Percentiles rank a stretch among this genome's conserved stretches.
Conservation (phyloP, 805 yeast genomes). For the Pichia scutulata region DNA sequence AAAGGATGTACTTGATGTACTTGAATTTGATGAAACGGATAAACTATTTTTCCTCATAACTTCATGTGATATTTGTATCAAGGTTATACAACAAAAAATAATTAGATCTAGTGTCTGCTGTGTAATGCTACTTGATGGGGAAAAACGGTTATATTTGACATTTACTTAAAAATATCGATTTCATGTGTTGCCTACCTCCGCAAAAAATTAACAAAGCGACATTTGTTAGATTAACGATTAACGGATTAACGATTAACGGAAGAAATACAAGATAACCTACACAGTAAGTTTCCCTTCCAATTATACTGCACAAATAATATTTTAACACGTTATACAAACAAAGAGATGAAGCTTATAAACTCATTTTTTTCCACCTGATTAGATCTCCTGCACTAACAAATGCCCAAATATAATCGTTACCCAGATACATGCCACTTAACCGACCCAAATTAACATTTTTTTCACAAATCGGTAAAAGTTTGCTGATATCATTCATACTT, state of each 20-base stretch:
- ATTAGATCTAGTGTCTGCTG: neutral
- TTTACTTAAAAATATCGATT: neutral
- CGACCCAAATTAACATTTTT: slow-evolving; percentile 29
- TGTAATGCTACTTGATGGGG: neutral
- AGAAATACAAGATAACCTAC: neutral
- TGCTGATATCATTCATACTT: slow-evolving; percentile 22
- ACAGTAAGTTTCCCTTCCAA: neutral
- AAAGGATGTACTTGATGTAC: slow-evolving; percentile 13
- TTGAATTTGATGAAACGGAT: slow-evolving; percentile 10
- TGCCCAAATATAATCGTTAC: slow-evolving; percentile 30
- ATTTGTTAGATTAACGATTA: too few relatives aligned
- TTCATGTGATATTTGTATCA: neutral
- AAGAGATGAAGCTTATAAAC: neutral
- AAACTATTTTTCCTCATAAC: slow-evolving; percentile 1
- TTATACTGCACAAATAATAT: neutral
- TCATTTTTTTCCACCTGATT: slow-evolving; percentile 29
- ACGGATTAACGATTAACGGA: too few relatives aligned
- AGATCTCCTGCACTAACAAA: slow-evolving; percentile 32
- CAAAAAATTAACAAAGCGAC: neutral
- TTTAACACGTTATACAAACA: neutral
- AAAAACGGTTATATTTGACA: neutral
- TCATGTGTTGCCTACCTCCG: neutral
- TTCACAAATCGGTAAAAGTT: slow-evolving; percentile 28
- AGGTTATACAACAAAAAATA: neutral
- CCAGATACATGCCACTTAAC: slow-evolving; percentile 26